Evolutionary conservation across 176 grass and related monocot species (phyloP).

Genomic region (Zizania latifolia): DNA sequence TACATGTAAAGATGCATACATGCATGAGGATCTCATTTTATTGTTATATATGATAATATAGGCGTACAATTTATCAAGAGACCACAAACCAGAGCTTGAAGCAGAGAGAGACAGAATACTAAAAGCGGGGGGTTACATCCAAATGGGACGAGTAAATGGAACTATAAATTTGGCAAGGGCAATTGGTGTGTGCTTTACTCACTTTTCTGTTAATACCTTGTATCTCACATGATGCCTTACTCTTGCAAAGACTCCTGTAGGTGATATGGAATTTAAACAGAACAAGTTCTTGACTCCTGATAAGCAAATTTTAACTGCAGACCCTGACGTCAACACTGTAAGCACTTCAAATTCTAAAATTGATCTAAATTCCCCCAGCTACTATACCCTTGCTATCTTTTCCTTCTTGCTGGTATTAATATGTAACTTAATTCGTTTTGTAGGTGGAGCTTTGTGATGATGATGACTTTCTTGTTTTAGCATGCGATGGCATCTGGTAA

Average conservation of each 20-base stretch:
- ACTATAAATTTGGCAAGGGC: constrained; percentile 90
- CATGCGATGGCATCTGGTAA: constrained; percentile 99
- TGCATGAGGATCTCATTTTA: background rate
- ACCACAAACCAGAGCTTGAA: constrained; percentile 91
- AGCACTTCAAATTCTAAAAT: constrained; percentile 17
- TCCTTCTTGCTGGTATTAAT: background rate
- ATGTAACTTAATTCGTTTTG: constrained; percentile 13
- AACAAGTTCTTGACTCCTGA: constrained; percentile 89
- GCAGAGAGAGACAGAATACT: constrained; percentile 87
- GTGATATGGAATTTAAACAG: constrained; percentile 90
- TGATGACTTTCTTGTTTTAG: constrained; percentile 86
- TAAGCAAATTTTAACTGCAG: constrained; percentile 83
- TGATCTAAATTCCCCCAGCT: background rate
- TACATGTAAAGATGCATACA: constrained; percentile 15
- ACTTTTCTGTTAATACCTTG: constrained; percentile 10
- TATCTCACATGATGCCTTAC: constrained; percentile 19
- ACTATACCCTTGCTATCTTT: constrained; percentile 17
- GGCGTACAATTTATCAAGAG: constrained; percentile 91
- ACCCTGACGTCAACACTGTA: constrained; percentile 80
- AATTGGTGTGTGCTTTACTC: constrained; percentile 47
- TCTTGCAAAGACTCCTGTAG: constrained; percentile 29
- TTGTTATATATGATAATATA: constrained; percentile 33
- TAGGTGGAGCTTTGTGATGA: constrained; percentile 91
- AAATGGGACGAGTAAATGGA: constrained; percentile 89
- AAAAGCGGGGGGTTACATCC: constrained; percentile 88